Percentiles rank a stretch among this genome's conserved stretches.
These are phyloP conservation scores for Chalciporus sp. DNA, from an alignment of 1,284 basidiomycete species.

Conservation along the genomic window DNA sequence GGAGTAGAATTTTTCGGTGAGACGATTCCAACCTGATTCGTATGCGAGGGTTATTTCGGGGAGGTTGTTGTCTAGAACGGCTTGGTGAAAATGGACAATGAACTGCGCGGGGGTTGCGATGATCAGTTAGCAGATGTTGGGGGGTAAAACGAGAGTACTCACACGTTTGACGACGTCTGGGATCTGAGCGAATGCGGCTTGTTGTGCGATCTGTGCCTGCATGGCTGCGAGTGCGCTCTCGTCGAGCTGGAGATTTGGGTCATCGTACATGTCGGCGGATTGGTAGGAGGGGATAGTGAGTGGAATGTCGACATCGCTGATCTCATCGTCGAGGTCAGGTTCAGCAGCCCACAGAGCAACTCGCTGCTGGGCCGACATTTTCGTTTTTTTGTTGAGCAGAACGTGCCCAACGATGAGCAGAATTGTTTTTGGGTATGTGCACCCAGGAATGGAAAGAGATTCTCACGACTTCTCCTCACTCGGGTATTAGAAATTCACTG, in stretches of 20 bases:
- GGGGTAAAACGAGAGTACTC: slow-evolving; percentile 31
- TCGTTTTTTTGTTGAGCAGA: slow-evolving; percentile 1
- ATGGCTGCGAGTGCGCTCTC: slow-evolving; percentile 67
- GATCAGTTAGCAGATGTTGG: background rate
- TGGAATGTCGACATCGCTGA: slow-evolving; percentile 72
- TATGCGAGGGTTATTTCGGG: slow-evolving; percentile 90
- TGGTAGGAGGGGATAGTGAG: slow-evolving; percentile 68
- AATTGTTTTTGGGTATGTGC: background rate
- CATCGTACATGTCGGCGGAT: slow-evolving; percentile 68
- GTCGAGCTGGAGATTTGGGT: slow-evolving; percentile 55
- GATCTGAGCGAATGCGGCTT: slow-evolving; percentile 74
- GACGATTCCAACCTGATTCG: slow-evolving; percentile 95
- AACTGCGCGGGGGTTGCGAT: slow-evolving; percentile 52
- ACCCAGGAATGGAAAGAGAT: slow-evolving; percentile 15
- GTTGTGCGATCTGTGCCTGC: slow-evolving; percentile 81
- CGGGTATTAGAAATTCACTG: background rate
- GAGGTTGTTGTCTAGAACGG: slow-evolving; percentile 84
- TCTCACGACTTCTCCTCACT: slow-evolving; percentile 11
- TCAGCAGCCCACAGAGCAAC: slow-evolving; percentile 70
- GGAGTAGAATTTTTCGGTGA: slow-evolving; percentile 94
- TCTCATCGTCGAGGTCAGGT: slow-evolving; percentile 72
- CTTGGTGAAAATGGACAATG: slow-evolving; percentile 89
- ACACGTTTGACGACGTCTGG: slow-evolving; percentile 83
- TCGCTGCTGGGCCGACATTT: slow-evolving; percentile 53
- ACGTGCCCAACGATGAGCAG: background rate